Percentiles rank a stretch among this genome's conserved stretches.
phyloP scores from a whole-genome alignment of 371 early-diverging fungal genomes.

The Nematocida ausubeli region DNA sequence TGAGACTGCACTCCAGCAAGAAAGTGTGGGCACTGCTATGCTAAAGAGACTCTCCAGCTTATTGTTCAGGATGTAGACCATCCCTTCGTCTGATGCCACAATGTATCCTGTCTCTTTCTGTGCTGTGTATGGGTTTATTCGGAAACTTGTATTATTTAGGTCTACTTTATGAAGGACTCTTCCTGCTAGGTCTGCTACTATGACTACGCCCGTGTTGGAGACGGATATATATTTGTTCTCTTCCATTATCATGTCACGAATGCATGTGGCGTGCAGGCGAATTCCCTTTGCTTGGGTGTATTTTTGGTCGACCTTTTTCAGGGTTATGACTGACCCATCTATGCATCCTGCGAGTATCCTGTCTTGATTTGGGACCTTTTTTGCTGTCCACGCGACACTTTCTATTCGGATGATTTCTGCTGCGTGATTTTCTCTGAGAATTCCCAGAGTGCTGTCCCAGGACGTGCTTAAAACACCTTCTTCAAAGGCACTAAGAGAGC shows the following conservation, averaged over 20 bases:
- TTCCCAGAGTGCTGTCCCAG: constrained; percentile 63
- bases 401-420: constrained; percentile 53
- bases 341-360: constrained; percentile 64
- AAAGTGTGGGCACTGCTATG: constrained; percentile 27
- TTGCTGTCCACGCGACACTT: constrained; percentile 59
- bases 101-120: constrained; percentile 33
- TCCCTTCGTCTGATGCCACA: constrained; percentile 65
- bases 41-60: constrained; percentile 41
- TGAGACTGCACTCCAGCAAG: constrained; percentile 58
- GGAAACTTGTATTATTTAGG: constrained; percentile 56
- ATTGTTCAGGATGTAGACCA: constrained; percentile 47
- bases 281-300: constrained; percentile 41
- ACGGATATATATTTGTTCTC: constrained; percentile 55
- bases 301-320: constrained; percentile 35
- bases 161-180: constrained; percentile 36
- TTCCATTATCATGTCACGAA: constrained; percentile 57
- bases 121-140: constrained; percentile 12
- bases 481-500: constrained; percentile 49
- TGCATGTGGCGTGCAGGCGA: constrained; percentile 52
- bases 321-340: constrained; percentile 57
- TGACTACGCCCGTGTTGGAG: constrained; percentile 65
- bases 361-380: constrained; percentile 47
- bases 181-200: constrained; percentile 48
- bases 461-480: constrained; percentile 57
- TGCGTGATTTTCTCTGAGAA: constrained; percentile 7